Evolutionary conservation across 805 yeast species (phyloP).

Genomic region (Metschnikowia peoriensis): DNA sequence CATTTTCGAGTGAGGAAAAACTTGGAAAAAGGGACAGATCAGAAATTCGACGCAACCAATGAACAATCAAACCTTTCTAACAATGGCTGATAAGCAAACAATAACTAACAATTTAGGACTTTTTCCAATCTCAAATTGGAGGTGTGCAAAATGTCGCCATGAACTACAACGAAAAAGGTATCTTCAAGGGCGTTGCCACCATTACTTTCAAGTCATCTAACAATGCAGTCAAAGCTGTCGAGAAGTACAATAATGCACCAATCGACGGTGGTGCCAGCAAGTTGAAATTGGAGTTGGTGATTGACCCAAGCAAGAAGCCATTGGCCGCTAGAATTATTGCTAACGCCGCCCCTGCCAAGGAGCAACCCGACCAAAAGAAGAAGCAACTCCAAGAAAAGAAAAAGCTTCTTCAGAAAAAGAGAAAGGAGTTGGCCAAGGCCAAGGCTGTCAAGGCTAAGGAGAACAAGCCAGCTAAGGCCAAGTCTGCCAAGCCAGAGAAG

Average conservation of each 20-base stretch:
- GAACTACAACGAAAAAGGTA: slow-evolving; percentile 83
- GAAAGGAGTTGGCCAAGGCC: slow-evolving; percentile 29
- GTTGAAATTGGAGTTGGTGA: slow-evolving; percentile 76
- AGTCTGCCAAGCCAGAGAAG: slow-evolving; percentile 42
- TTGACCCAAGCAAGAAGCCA: slow-evolving; percentile 79
- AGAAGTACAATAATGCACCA: slow-evolving; percentile 87
- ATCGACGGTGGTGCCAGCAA: slow-evolving; percentile 82
- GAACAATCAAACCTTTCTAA: not conserved
- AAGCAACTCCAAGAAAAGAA: slow-evolving; percentile 21
- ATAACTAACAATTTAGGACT: slow-evolving; percentile 61
- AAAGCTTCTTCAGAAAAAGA: slow-evolving; percentile 33
- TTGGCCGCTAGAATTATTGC: slow-evolving; percentile 71
- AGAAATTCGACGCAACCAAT: not conserved
- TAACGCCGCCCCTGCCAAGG: slow-evolving; percentile 30
- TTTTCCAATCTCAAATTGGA: slow-evolving; percentile 84
- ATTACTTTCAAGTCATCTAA: slow-evolving; percentile 68
- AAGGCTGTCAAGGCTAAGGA: slow-evolving; percentile 24
- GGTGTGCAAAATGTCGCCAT: slow-evolving; percentile 70
- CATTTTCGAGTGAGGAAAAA: too few relatives aligned
- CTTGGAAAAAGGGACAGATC: not conserved
- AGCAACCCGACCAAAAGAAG: slow-evolving; percentile 24
- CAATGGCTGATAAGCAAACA: not conserved
- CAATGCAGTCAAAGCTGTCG: slow-evolving; percentile 75
- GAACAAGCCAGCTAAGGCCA: slow-evolving; percentile 34
- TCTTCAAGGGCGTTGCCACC: slow-evolving; percentile 89